These are phyloP conservation scores for Falciphora oryzae DNA, from an alignment of 2,329 filamentous ascomycete species.

Conservation along the genomic window DNA sequence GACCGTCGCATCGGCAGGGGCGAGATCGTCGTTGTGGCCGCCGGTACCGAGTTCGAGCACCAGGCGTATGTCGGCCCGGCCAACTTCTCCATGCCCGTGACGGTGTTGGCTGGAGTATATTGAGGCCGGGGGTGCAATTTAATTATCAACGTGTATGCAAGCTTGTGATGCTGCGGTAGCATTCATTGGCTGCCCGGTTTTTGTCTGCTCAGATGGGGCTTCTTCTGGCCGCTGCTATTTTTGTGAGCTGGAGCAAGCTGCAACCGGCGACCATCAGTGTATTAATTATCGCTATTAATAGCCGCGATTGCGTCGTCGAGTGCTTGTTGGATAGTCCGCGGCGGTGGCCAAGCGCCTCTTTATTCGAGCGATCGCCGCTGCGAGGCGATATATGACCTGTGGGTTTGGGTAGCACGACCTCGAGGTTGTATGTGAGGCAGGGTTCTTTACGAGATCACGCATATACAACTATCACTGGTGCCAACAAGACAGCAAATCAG, in stretches of 20 bases:
- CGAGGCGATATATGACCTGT: not conserved
- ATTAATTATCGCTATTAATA: not conserved
- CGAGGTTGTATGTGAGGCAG: no score
- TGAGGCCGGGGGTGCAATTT: not conserved
- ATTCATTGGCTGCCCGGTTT: not conserved
- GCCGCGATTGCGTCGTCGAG: no score
- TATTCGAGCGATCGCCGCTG: not conserved
- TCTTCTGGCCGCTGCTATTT: not conserved
- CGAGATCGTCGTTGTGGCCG: not conserved
- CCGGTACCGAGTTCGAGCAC: constrained; percentile 7
- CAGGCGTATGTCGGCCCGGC: constrained; percentile 2
- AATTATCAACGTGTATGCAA: not conserved
- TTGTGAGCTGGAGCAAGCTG: not conserved
- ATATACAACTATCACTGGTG: no score
- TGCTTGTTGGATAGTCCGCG: not conserved
- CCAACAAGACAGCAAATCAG: no score
- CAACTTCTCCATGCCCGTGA: constrained; percentile 1
- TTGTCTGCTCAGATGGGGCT: no score
- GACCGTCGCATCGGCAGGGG: not conserved
- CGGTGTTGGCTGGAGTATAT: not conserved
- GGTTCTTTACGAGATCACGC: no score
- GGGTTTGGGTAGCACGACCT: no score
- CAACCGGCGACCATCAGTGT: not conserved
- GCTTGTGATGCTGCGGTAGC: no score
- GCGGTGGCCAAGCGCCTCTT: not conserved